Conservation (phyloP, 1,284 basidiomycete species). For the Agaricales sp. region DNA sequence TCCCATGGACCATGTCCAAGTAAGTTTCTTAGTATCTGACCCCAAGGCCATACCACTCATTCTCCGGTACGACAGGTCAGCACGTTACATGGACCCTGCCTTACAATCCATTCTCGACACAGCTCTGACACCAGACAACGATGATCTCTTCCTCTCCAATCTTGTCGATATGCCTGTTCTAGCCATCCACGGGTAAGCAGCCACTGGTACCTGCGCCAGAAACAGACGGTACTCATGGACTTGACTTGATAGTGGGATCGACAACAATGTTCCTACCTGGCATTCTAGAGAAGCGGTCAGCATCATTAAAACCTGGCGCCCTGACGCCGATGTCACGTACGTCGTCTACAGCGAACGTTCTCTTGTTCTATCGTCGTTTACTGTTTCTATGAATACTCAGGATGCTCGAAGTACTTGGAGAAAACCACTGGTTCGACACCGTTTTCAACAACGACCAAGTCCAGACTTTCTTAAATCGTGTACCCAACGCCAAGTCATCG, state of each 20-base stretch:
- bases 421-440: conserved; percentile 61
- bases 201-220: conserved; percentile 1
- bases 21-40: conserved; percentile 13
- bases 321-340: conserved; percentile 33
- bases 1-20: conserved; percentile 62
- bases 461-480: conserved; percentile 38
- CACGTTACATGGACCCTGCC: conserved; percentile 69
- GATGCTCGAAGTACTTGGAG: conserved; percentile 52
- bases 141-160: conserved; percentile 78
- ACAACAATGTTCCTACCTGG: conserved; percentile 77
- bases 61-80: conserved; percentile 29
- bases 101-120: conserved; percentile 63
- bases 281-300: conserved; percentile 59
- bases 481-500: conserved; percentile 12
- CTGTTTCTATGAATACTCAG: conserved; percentile 21
- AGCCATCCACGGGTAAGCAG: conserved; percentile 64
- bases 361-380: background rate
- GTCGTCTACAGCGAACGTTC: background rate
- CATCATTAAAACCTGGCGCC: conserved; percentile 44
- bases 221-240: conserved; percentile 2
- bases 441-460: conserved; percentile 49
- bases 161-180: conserved; percentile 59
- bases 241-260: conserved; percentile 39
- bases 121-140: conserved; percentile 73
- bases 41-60: background rate